Percentiles rank a stretch among this genome's conserved stretches.
Evolutionary conservation across 2,329 filamentous ascomycete genomes (phyloP).

Genomic region (Penicillium crustosum): DNA sequence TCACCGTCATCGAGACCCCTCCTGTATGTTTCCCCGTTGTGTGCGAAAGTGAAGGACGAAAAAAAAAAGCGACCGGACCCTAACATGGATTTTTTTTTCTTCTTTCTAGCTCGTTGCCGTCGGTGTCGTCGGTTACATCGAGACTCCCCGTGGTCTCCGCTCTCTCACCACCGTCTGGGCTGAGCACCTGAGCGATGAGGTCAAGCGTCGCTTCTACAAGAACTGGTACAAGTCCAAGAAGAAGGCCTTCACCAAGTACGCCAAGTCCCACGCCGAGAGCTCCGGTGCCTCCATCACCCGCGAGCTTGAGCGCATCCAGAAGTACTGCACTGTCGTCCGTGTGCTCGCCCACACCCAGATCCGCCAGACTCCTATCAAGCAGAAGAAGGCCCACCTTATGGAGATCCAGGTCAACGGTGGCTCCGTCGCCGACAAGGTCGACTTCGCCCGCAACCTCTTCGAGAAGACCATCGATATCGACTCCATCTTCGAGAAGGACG

Average conservation of each 20-base stretch:
- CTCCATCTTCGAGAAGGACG: slow-evolving; percentile 97
- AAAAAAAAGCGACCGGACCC: slow-evolving; percentile 19
- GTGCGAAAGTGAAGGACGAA: neutral
- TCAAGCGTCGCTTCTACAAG: slow-evolving; percentile 99
- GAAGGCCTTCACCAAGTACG: slow-evolving; percentile 99
- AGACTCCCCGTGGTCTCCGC: slow-evolving; percentile 98
- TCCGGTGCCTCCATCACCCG: slow-evolving; percentile 86
- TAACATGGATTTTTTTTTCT: slow-evolving; percentile 5
- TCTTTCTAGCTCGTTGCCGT: slow-evolving; percentile 89
- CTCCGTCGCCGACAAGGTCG: slow-evolving; percentile 92
- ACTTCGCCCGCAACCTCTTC: slow-evolving; percentile 92
- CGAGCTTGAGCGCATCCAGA: slow-evolving; percentile 99
- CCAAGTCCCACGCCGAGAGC: slow-evolving; percentile 99
- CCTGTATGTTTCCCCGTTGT: slow-evolving; percentile 67
- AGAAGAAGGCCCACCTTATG: slow-evolving; percentile 99
- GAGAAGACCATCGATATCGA: slow-evolving; percentile 97
- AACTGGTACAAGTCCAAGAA: slow-evolving; percentile 99
- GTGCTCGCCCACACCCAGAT: slow-evolving; percentile 99
- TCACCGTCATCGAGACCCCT: slow-evolving; percentile 86
- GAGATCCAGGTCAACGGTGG: slow-evolving; percentile 99
- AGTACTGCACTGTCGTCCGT: slow-evolving; percentile 99
- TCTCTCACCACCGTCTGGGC: slow-evolving; percentile 99
- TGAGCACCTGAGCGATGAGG: slow-evolving; percentile 96
- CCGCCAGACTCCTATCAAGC: slow-evolving; percentile 98
- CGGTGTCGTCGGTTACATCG: slow-evolving; percentile 99